Percentiles rank a stretch among this genome's conserved stretches.
Conservation (phyloP, 164 flowering plant species). For the Saururus chinensis region DNA sequence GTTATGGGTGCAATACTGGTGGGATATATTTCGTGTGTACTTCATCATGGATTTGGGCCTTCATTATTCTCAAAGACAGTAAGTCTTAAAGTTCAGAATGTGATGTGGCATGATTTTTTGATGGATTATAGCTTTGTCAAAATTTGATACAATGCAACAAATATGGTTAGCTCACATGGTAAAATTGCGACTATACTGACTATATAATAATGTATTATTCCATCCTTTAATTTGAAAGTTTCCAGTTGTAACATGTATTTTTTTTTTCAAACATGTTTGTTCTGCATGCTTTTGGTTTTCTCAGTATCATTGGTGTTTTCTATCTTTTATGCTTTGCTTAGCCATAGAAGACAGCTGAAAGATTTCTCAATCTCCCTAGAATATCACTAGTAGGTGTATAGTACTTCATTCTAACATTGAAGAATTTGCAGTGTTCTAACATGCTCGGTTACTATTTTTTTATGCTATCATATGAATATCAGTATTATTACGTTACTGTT, state of each 20-base stretch:
- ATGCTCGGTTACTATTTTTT: too few species aligned
- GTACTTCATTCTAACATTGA: background rate
- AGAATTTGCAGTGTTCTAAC: too few species aligned
- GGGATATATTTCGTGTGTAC: conserved; percentile 66
- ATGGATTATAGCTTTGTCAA: background rate
- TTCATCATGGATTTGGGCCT: conserved; percentile 75
- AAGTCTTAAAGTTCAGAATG: background rate
- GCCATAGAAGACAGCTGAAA: background rate
- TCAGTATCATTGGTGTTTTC: background rate
- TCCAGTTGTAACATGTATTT: background rate
- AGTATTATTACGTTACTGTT: too few species aligned
- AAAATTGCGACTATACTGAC: background rate
- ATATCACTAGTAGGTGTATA: too few species aligned
- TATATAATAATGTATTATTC: too few species aligned
- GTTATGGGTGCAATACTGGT: conserved; percentile 68
- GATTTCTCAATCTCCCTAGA: background rate
- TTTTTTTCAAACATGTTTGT: too few species aligned
- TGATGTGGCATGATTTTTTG: background rate
- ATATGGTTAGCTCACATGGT: background rate
- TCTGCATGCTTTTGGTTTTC: background rate
- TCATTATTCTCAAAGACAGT: conserved; percentile 39
- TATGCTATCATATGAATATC: too few species aligned
- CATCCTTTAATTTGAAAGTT: background rate
- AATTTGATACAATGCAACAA: too few species aligned
- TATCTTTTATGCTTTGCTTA: background rate